A percentile compares a stretch with the other conserved stretches of the same genome.
Evolutionary conservation across 306 rosid species (phyloP).

Genomic region (Corylus avellana): DNA sequence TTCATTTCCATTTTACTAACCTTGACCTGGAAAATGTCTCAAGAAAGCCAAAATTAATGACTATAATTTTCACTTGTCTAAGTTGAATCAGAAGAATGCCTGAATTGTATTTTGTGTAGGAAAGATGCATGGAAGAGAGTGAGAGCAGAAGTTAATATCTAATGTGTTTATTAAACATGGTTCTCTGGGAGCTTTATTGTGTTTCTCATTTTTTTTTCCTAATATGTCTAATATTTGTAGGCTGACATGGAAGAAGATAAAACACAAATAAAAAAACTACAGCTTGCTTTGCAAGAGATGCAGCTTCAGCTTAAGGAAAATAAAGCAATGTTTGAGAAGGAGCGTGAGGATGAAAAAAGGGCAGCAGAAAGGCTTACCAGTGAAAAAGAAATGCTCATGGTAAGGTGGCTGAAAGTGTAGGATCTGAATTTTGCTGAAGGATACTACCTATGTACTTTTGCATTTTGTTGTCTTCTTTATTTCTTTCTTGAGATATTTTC

Average conservation of each 20-base stretch:
- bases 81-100: background rate
- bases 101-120: background rate
- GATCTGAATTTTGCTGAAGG: slow-evolving; percentile 7
- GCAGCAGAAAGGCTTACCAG: slow-evolving; percentile 67
- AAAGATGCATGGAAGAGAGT: background rate
- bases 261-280: slow-evolving; percentile 72
- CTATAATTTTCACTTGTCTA: background rate
- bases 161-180: background rate
- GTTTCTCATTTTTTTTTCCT: slow-evolving; percentile 15
- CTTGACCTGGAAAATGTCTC: slow-evolving; percentile 57
- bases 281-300: slow-evolving; percentile 82
- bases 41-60: slow-evolving; percentile 19
- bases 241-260: slow-evolving; percentile 90
- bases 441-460: slow-evolving; percentile 10
- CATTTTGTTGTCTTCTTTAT: slow-evolving; percentile 13
- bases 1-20: slow-evolving; percentile 84
- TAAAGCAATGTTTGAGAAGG: slow-evolving; percentile 68
- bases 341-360: slow-evolving; percentile 65
- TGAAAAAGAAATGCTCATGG: slow-evolving; percentile 98
- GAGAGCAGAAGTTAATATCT: too few species aligned
- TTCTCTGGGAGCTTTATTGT: slow-evolving; percentile 14
- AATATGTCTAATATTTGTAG: slow-evolving; percentile 40
- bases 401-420: slow-evolving; percentile 37
- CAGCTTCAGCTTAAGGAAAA: slow-evolving; percentile 82
- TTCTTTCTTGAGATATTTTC: slow-evolving; percentile 37